A percentile compares a stretch with the other conserved stretches of the same genome.
These are phyloP conservation scores for Calocybe gangraenosa DNA, from an alignment of 768 basidiomycete species.

Conservation along the genomic window DNA sequence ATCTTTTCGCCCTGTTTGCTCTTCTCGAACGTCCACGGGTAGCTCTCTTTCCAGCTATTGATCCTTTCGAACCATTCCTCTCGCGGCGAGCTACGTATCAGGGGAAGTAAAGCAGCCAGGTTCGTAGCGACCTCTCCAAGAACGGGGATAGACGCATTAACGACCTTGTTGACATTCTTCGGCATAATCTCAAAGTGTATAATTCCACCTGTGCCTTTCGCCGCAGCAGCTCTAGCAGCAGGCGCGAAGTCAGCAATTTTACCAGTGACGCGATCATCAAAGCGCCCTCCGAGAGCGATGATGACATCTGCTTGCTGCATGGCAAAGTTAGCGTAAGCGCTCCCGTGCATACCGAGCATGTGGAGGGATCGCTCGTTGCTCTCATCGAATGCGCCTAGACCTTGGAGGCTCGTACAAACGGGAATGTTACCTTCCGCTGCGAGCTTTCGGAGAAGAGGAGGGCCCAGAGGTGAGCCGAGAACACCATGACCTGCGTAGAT, in stretches of 20 bases:
- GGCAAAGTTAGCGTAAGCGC: constrained; percentile 94
- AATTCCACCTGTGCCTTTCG: constrained; percentile 87
- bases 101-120: constrained; percentile 75
- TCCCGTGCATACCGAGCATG: constrained; percentile 99
- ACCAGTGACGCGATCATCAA: constrained; percentile 97
- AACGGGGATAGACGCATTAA: constrained; percentile 90
- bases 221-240: constrained; percentile 80
- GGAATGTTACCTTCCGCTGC: constrained; percentile 89
- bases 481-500: constrained; percentile 94
- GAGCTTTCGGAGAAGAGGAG: constrained; percentile 75
- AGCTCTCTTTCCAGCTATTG: constrained; percentile 77
- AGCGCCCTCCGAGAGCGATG: constrained; percentile 93
- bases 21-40: constrained; percentile 86
- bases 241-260: constrained; percentile 89
- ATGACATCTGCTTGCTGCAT: constrained; percentile 98
- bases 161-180: constrained; percentile 99
- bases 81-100: constrained; percentile 63
- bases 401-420: constrained; percentile 94
- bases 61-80: constrained; percentile 82
- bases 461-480: constrained; percentile 76
- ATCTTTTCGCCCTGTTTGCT: constrained; percentile 60
- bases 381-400: constrained; percentile 95
- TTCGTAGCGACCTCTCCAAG: constrained; percentile 91
- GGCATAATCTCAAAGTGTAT: constrained; percentile 99
- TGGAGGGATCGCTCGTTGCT: constrained; percentile 80